These are phyloP conservation scores for Candida maris DNA, from an alignment of 805 yeast species.

Conservation along the genomic window DNA sequence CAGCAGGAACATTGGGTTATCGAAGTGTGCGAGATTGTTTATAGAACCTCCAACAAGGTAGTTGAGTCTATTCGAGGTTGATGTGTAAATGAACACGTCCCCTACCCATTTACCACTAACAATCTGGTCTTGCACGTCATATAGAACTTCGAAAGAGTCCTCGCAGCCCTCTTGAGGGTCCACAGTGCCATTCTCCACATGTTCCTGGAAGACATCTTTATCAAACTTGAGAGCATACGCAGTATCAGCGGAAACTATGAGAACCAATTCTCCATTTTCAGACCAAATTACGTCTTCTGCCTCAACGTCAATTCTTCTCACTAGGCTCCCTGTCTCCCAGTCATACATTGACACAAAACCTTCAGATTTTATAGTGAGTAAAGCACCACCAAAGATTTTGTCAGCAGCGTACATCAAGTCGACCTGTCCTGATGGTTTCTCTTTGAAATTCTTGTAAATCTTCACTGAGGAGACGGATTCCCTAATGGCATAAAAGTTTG, in stretches of 20 bases:
- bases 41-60: conserved; percentile 93
- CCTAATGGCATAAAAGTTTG: conserved; percentile 80
- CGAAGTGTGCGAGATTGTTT: conserved; percentile 89
- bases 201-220: conserved; percentile 61
- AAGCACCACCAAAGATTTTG: conserved; percentile 83
- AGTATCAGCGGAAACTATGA: conserved; percentile 65
- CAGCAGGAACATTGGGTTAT: conserved; percentile 76
- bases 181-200: conserved; percentile 51
- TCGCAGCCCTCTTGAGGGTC: conserved; percentile 88
- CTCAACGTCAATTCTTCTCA: conserved; percentile 86
- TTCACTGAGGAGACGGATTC: conserved; percentile 63
- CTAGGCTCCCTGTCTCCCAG: conserved; percentile 85
- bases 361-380: conserved; percentile 78
- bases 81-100: conserved; percentile 91
- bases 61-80: conserved; percentile 81
- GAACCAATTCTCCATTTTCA: conserved; percentile 84
- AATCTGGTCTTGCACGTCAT: conserved; percentile 76
- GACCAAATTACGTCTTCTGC: conserved; percentile 87
- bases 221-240: conserved; percentile 77
- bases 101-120: conserved; percentile 96
- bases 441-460: conserved; percentile 81
- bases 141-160: conserved; percentile 76
- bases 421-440: conserved; percentile 58
- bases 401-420: conserved; percentile 71
- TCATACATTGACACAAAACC: conserved; percentile 87